Evolutionary conservation across 441 rosid species (phyloP), one percentile per base, ranked within the genome.

Genomic region (Macaranga tanarius): DNA sequence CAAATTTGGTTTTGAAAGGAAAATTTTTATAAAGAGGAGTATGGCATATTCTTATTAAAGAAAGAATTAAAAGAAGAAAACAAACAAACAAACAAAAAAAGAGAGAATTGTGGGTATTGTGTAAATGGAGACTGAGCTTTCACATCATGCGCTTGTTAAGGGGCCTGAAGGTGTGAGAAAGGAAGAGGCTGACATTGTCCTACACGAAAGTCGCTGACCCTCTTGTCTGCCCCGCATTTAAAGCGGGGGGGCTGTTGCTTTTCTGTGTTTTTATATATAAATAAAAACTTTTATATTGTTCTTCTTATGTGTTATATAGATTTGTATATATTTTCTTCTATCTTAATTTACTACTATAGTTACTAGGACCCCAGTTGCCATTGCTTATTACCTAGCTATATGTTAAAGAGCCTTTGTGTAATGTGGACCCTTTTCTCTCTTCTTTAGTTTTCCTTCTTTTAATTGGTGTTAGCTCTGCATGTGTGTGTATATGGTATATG

Each of bases 171-270:
- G 50, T 59, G 23, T 63, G 40, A 38, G 17, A 62, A 52, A 19
- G 67, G 12, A 17, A 20, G 45, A n/a, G 48, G 56, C 57, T 59
- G 56, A 50, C 52, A 56, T 45, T 77, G 73, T 31, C 76, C 69
- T 55, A 38, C 57, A 52, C 16, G 10, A 69, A 55, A 75, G 76
- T 56, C 61, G 63, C 61, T 68, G 66, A 62, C 38, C 55, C 17
- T 52, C 34, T 44, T 68, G 69, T 62, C 62, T 75, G 69, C 50
- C 63, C 69, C 62, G 62, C 71, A 77, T 73, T 77, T 73, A 73
- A 68, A 63, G 77, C 71, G 62, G 71, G 73, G 64, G 56, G 26
- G 56, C 60, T 17, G n/a, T 60, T 40, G 20, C 22, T 70, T 15
- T 31, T 28, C 11, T 28, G 23, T 20, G 51, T 56, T 20, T 34